A percentile compares a stretch with the other conserved stretches of the same genome.
Conservation (phyloP, 306 rosid genomes). For the Malus sieversii region DNA sequence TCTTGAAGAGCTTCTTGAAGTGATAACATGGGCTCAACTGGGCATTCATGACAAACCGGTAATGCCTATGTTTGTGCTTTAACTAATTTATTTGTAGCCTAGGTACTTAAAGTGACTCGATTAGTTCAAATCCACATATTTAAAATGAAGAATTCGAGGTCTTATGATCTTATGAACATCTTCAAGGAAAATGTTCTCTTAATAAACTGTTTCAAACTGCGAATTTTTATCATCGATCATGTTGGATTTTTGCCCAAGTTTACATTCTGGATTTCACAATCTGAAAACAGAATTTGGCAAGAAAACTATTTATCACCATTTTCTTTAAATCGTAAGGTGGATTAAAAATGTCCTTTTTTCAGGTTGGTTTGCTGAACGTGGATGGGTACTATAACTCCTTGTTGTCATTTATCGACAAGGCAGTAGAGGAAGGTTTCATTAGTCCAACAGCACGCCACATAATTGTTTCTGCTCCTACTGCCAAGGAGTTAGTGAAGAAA, state of each 20-base stretch:
- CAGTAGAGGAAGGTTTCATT: conserved; percentile 93
- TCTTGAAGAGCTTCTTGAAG: conserved; percentile 97
- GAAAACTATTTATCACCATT: neutral
- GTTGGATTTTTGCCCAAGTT: neutral
- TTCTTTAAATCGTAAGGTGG: neutral
- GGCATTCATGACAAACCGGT: conserved; percentile 98
- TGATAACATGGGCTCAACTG: conserved; percentile 96
- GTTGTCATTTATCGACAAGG: conserved; percentile 81
- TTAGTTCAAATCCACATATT: too few species aligned
- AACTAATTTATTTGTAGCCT: neutral
- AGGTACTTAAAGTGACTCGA: neutral
- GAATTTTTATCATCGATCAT: neutral
- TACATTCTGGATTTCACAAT: neutral
- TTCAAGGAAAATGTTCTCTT: neutral
- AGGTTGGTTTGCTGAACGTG: conserved; percentile 96
- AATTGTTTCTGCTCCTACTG: conserved; percentile 78
- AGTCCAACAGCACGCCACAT: conserved; percentile 87
- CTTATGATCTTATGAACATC: neutral
- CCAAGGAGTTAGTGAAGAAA: conserved; percentile 72
- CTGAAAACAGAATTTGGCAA: neutral
- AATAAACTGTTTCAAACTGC: neutral
- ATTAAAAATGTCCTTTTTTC: neutral
- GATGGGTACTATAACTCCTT: conserved; percentile 91
- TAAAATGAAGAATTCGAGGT: neutral
- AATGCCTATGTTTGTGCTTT: neutral